Base-by-base conservation (phyloP, 2,329 filamentous ascomycete species). In the Lasiodiplodia citricola region DNA sequence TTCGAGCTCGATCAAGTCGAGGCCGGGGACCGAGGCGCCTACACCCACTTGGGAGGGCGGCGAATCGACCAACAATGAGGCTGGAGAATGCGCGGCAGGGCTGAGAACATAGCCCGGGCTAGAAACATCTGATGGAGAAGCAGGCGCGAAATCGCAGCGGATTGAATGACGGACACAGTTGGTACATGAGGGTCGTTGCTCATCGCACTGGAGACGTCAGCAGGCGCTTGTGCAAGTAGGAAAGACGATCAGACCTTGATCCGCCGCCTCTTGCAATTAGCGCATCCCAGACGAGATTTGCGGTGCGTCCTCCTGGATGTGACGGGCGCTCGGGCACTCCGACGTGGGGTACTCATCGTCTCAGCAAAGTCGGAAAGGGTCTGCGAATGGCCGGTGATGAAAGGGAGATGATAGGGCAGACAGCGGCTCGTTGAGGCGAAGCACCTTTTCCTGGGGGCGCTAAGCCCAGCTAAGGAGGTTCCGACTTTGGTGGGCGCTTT, bases 111-210 rank as follows among this genome's bases (percentile, higher is more conserved):
- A 38, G 11, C 55, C 56, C 4, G 44, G 65, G 18, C 65, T 67
- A 1, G 60, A 38, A 16, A 10, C n/a, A n/a, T 38, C 11, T n/a
- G 47, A 38, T 38, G 60, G 31, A 16, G 60, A 52, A n/a, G 71
- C 18, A 44, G 38, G 25, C 58, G n/a, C n/a, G n/a, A 78, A 66
- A 73, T 75, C 55, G 70, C 75, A 78, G 18, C 54, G 31, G 2
- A 72, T 71, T 23, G 71, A 71, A 68, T 77, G 75, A 52, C 74
- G 75, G 21, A 74, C 72, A 51, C 76, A 78, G 41, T 75, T 75
- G 14, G 73, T 73, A 67, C 76, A 78, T 10, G 67, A 70, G 2
- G 76, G 76, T 50, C 71, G 73, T 44, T 73, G 70, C 67, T 78
- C 76, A 68, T 77, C 76, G 65, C 76, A 78, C 75, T 66, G n/a